Percentiles rank a stretch among this genome's conserved stretches.
Evolutionary conservation across 345 rosid genomes (phyloP).

Genomic region (Microcos paniculata): DNA sequence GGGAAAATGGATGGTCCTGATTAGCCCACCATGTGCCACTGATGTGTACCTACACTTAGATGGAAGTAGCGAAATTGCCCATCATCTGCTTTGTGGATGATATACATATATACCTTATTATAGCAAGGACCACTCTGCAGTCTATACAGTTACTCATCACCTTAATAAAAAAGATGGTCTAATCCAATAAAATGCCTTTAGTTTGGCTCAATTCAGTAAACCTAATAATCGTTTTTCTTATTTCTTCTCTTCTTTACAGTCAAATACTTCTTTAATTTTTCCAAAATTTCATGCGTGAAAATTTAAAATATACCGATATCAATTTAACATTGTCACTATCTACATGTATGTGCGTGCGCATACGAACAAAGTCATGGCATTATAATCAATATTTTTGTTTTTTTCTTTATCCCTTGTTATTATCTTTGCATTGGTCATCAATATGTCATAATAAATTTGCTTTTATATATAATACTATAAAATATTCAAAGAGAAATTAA

Average conservation of each 20-base stretch:
- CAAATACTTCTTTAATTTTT: too few relatives aligned
- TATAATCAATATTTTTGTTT: too few relatives aligned
- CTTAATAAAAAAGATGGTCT: not conserved
- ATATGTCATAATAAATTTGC: too few relatives aligned
- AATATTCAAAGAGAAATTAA: too few relatives aligned
- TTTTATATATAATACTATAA: too few relatives aligned
- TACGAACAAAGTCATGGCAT: not conserved
- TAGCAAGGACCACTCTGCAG: slow-evolving; percentile 4
- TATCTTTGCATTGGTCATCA: too few relatives aligned
- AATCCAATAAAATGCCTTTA: not conserved
- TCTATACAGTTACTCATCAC: not conserved
- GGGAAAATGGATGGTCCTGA: slow-evolving; percentile 34
- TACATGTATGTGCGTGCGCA: too few relatives aligned
- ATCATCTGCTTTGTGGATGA: not conserved
- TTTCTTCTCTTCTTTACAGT: too few relatives aligned
- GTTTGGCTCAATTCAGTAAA: not conserved
- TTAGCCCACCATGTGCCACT: slow-evolving; percentile 26
- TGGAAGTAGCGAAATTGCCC: not conserved
- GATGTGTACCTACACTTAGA: not conserved
- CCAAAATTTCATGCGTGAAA: too few relatives aligned
- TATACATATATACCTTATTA: not conserved
- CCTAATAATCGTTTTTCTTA: not conserved
- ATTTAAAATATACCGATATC: too few relatives aligned
- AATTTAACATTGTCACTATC: not conserved
- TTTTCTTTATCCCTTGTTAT: too few relatives aligned